A percentile compares a stretch with the other conserved stretches of the same genome.
These are phyloP conservation scores for Talaromyces sp. DNA, from an alignment of 2,329 filamentous ascomycete species.

Conservation along the genomic window DNA sequence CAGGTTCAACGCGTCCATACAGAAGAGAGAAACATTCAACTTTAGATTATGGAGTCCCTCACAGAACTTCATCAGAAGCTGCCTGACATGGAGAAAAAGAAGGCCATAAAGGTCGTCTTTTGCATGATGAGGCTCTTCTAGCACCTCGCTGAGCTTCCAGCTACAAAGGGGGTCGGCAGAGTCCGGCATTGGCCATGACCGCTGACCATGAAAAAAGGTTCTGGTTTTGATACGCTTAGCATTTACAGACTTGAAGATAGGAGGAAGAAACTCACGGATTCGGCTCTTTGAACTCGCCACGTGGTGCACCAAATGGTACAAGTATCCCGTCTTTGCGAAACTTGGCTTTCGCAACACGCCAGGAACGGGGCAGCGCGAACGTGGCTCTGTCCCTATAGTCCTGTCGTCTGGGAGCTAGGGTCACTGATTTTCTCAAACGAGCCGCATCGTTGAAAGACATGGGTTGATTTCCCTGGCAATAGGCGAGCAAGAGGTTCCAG, in stretches of 20 bases:
- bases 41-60: not conserved
- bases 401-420: constrained; percentile 28
- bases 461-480: constrained; percentile 27
- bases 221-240: constrained; percentile 25
- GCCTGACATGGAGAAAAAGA: constrained; percentile 36
- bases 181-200: constrained; percentile 41
- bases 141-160: constrained; percentile 29
- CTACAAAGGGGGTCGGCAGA: constrained; percentile 38
- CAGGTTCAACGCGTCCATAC: not conserved
- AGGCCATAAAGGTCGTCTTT: constrained; percentile 41
- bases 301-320: constrained; percentile 40
- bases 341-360: constrained; percentile 29
- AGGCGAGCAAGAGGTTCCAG: constrained; percentile 33
- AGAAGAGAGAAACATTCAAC: constrained; percentile 33
- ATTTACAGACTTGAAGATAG: not conserved
- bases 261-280: constrained; percentile 40
- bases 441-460: constrained; percentile 26
- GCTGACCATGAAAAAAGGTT: constrained; percentile 34
- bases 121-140: not conserved
- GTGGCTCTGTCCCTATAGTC: constrained; percentile 38
- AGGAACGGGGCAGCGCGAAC: constrained; percentile 25
- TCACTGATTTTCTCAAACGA: constrained; percentile 29
- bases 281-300: constrained; percentile 34
- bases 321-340: constrained; percentile 44
- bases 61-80: not conserved